Evolutionary conservation across 495 filamentous ascomycete species (phyloP).

Genomic region (Hypoxylon fragiforme): DNA sequence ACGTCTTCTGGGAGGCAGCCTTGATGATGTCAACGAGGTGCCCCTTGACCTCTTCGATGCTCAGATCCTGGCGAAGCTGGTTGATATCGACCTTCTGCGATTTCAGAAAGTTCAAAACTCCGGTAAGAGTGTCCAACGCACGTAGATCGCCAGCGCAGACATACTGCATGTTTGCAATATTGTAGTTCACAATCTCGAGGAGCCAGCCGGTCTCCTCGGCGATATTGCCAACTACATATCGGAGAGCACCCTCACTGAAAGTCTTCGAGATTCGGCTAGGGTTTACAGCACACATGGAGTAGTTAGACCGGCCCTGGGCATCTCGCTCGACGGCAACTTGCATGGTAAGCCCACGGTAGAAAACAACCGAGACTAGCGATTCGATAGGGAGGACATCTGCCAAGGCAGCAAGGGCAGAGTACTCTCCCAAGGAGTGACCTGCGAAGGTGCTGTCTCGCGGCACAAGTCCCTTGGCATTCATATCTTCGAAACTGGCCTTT

Average conservation of each 20-base stretch:
- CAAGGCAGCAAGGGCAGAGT: constrained; percentile 92
- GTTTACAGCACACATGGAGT: constrained; percentile 98
- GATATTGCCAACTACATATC: constrained; percentile 92
- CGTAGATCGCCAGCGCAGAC: constrained; percentile 96
- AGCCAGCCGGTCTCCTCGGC: constrained; percentile 92
- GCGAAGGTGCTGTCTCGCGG: constrained; percentile 96
- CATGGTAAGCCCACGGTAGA: constrained; percentile 99
- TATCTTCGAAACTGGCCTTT: constrained; percentile 99
- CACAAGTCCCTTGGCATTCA: constrained; percentile 94
- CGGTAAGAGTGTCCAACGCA: constrained; percentile 90
- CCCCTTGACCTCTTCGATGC: constrained; percentile 72
- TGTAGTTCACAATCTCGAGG: constrained; percentile 98
- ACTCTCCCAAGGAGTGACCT: constrained; percentile 97
- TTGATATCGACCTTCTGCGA: constrained; percentile 95
- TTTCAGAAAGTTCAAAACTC: constrained; percentile 92
- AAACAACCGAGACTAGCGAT: constrained; percentile 95
- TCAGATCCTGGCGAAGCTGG: constrained; percentile 81
- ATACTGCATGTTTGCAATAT: constrained; percentile 98
- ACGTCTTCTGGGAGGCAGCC: constrained; percentile 80
- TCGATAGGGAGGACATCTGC: constrained; percentile 99
- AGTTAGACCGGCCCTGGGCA: constrained; percentile 88
- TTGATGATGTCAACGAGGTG: constrained; percentile 85
- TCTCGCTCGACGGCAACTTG: constrained; percentile 99
- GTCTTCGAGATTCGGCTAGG: constrained; percentile 95
- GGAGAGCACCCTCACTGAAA: constrained; percentile 94